These are phyloP conservation scores for Colletotrichum godetiae DNA, from an alignment of 2,329 filamentous ascomycete genomes.

Conservation along the genomic window DNA sequence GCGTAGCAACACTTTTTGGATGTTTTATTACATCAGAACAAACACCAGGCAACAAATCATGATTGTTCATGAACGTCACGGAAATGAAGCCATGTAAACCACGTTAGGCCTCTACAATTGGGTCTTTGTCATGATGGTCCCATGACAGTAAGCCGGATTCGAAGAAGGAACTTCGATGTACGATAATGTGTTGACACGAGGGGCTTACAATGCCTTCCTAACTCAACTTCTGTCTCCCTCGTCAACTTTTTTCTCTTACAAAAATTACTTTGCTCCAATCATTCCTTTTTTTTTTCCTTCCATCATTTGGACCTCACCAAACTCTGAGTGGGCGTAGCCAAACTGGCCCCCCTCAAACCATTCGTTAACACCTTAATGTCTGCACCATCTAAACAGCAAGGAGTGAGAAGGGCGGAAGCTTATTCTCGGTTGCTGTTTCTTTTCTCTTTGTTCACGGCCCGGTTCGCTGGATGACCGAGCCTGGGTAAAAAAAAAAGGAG, in stretches of 20 bases:
- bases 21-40: conserved; percentile 3
- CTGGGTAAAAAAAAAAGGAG: conserved; percentile 9
- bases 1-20: background rate
- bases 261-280: background rate
- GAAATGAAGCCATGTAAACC: conserved; percentile 13
- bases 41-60: conserved; percentile 19
- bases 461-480: conserved; percentile 30
- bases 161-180: conserved; percentile 7
- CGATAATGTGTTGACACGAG: conserved; percentile 26
- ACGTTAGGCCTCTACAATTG: background rate
- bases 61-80: conserved; percentile 27
- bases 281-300: background rate
- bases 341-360: conserved; percentile 1
- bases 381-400: background rate
- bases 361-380: conserved; percentile 28
- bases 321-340: conserved; percentile 6
- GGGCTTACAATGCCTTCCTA: conserved; percentile 3
- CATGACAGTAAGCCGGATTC: background rate
- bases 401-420: background rate
- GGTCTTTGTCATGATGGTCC: background rate
- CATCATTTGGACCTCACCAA: background rate
- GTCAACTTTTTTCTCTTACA: background rate
- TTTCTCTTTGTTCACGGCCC: conserved; percentile 4
- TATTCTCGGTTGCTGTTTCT: background rate
- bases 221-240: background rate